Percentiles rank a stretch among this genome's conserved stretches.
phyloP scores from a whole-genome alignment of 2,329 filamentous ascomycete species.

The Aspergillus texensis region DNA sequence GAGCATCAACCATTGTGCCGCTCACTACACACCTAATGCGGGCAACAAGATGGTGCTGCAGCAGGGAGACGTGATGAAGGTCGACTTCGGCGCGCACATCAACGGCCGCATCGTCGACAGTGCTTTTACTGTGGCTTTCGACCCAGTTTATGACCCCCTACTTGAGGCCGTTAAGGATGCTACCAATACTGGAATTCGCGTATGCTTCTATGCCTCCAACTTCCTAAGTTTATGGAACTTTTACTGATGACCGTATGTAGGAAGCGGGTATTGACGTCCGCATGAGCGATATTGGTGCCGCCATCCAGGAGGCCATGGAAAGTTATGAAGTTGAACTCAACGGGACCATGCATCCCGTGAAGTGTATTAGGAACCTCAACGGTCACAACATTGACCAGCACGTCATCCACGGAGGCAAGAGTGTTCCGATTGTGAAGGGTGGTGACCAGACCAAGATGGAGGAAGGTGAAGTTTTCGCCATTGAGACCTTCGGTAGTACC shows the following conservation, averaged over 20 bases:
- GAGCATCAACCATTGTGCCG: constrained; percentile 81
- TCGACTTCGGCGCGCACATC: constrained; percentile 72
- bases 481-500: constrained; percentile 94
- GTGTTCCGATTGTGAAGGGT: constrained; percentile 89
- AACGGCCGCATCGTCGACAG: constrained; percentile 73
- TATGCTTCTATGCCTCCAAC: constrained; percentile 30
- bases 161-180: constrained; percentile 68
- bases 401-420: constrained; percentile 88
- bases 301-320: constrained; percentile 90
- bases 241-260: constrained; percentile 38
- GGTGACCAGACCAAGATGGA: constrained; percentile 94
- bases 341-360: constrained; percentile 76
- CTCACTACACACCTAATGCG: constrained; percentile 84
- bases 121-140: constrained; percentile 70
- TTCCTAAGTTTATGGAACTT: neutral
- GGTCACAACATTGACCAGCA: constrained; percentile 89
- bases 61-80: constrained; percentile 71
- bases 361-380: constrained; percentile 83
- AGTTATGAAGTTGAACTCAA: constrained; percentile 86
- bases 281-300: constrained; percentile 79
- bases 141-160: constrained; percentile 69
- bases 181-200: constrained; percentile 73
- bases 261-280: constrained; percentile 92
- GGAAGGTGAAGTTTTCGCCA: constrained; percentile 92
- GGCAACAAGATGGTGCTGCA: constrained; percentile 75